Evolutionary conservation across 208 protist species (phyloP).

Genomic region (Lotmaria passim): DNA sequence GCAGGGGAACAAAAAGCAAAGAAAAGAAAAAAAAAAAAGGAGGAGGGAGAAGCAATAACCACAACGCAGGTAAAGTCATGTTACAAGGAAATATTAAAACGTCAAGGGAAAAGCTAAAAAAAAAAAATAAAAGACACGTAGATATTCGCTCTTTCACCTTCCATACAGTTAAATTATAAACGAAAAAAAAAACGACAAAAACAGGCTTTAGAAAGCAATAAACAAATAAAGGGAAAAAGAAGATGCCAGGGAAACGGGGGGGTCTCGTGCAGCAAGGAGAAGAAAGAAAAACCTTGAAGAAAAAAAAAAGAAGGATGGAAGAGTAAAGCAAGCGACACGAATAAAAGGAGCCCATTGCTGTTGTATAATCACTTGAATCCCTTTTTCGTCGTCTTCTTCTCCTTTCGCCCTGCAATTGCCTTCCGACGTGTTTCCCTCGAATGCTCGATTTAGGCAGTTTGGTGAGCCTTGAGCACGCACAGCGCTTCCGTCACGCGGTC

Average conservation of each 20-base stretch:
- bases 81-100: too few relatives aligned
- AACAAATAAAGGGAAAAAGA: conserved; percentile 2
- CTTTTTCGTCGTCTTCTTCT: too few relatives aligned
- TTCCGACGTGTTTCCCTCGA: too few relatives aligned
- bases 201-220: neutral
- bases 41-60: too few relatives aligned
- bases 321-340: too few relatives aligned
- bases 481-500: conserved; percentile 83
- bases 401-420: too few relatives aligned
- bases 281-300: conserved; percentile 6
- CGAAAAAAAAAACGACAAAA: neutral
- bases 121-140: neutral
- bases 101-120: neutral
- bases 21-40: too few relatives aligned
- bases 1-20: too few relatives aligned
- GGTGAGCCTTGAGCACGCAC: conserved; percentile 75
- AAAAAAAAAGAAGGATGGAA: conserved; percentile 20
- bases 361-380: too few relatives aligned
- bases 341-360: too few relatives aligned
- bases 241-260: too few relatives aligned
- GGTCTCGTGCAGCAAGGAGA: conserved; percentile 2
- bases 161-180: neutral
- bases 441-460: conserved; percentile 41
- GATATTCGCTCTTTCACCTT: neutral
- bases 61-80: too few relatives aligned